phyloP scores from a whole-genome alignment of 352 stramenopile species.

The Phytophthora pluvialis region DNA sequence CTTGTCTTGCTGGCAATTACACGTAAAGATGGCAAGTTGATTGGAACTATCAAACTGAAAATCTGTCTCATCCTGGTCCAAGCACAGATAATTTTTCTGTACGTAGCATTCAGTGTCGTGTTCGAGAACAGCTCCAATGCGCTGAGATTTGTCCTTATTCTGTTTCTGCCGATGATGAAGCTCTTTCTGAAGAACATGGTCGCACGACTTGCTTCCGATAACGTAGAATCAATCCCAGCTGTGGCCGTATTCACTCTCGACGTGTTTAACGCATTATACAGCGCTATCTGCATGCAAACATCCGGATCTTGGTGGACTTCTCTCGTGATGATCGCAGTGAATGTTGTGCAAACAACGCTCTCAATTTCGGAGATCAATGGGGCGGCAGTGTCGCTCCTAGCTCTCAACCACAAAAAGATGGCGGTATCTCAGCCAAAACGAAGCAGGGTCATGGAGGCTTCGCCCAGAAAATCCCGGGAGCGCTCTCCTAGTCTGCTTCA shows the following conservation, averaged over 20 bases:
- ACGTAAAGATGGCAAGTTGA: not conserved
- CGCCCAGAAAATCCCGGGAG: too few species aligned
- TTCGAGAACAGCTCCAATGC: slow-evolving; percentile 2
- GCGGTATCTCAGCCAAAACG: not conserved
- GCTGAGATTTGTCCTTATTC: not conserved
- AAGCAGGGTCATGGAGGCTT: not conserved
- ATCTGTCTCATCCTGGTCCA: not conserved
- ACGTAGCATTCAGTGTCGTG: slow-evolving; percentile 7
- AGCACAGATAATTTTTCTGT: not conserved
- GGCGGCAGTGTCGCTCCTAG: not conserved
- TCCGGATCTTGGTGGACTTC: slow-evolving; percentile 9
- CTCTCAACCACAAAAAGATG: not conserved
- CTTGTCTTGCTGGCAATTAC: not conserved
- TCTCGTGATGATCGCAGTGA: slow-evolving; percentile 4
- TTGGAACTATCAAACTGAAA: not conserved
- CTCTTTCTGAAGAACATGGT: slow-evolving; percentile 11
- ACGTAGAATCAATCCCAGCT: slow-evolving; percentile 16
- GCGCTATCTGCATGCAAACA: slow-evolving; percentile 14
- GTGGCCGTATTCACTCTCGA: slow-evolving; percentile 26
- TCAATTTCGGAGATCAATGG: not conserved
- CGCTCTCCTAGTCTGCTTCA: not conserved
- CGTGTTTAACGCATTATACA: slow-evolving; percentile 21
- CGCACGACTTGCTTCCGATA: slow-evolving; percentile 1
- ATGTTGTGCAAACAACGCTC: not conserved
- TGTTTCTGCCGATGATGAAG: slow-evolving; percentile 16